These are phyloP conservation scores for Wallacemonas rigidus DNA, from an alignment of 208 protist genomes.

Conservation along the genomic window DNA sequence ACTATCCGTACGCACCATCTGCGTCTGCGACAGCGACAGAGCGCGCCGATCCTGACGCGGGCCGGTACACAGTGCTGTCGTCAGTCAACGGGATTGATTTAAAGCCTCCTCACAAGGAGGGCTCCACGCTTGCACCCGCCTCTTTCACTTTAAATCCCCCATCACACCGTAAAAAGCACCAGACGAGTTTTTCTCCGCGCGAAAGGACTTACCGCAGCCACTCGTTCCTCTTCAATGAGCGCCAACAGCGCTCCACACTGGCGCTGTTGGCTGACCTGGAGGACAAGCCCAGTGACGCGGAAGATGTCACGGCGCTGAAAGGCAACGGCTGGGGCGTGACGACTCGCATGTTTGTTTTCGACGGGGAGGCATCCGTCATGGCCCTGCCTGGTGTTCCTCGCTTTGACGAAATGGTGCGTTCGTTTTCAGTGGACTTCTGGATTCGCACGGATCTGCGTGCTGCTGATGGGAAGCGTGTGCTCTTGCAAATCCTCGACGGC, in stretches of 20 bases:
- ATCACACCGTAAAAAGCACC: conserved; percentile 19
- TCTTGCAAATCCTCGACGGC: conserved; percentile 86
- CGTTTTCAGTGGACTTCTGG: conserved; percentile 87
- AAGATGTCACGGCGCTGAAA: conserved; percentile 37
- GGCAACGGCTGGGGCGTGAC: conserved; percentile 83
- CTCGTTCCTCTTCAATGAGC: conserved; percentile 52
- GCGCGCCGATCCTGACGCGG: not conserved
- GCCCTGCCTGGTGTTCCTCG: conserved; percentile 80
- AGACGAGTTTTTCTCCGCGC: conserved; percentile 19
- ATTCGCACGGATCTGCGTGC: conserved; percentile 67
- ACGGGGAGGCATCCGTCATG: conserved; percentile 77
- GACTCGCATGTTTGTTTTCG: conserved; percentile 60
- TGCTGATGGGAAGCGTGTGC: conserved; percentile 47
- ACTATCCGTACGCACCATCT: conserved; percentile 41
- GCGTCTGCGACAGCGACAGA: not conserved
- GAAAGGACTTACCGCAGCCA: conserved; percentile 44
- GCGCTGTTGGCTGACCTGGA: conserved; percentile 47
- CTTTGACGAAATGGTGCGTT: conserved; percentile 83
- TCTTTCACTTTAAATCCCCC: conserved; percentile 49
- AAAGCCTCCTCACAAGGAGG: conserved; percentile 58
- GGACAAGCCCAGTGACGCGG: conserved; percentile 12
- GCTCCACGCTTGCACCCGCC: conserved; percentile 51
- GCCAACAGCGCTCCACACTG: conserved; percentile 63
- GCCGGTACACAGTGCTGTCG: conserved; percentile 72
- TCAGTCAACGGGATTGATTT: conserved; percentile 69